These are phyloP conservation scores for Onygenales sp. DNA, from an alignment of 2,329 filamentous ascomycete species.

Conservation along the genomic window DNA sequence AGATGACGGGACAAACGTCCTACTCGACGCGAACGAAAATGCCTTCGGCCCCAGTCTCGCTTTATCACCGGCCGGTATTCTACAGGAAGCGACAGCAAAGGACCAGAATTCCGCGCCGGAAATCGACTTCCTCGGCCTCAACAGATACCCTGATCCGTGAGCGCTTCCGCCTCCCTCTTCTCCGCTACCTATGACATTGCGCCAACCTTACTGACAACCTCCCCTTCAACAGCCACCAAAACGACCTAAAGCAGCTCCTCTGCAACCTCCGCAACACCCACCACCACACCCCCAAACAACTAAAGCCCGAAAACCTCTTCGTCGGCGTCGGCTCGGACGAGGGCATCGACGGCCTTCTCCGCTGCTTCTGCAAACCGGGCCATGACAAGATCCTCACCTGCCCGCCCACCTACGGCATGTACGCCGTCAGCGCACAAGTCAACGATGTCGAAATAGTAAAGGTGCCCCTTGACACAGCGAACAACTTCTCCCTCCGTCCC, in stretches of 20 bases:
- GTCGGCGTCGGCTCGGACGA: slow-evolving; percentile 95
- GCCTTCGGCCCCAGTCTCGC: slow-evolving; percentile 77
- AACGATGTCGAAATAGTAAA: slow-evolving; percentile 84
- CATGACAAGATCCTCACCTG: slow-evolving; percentile 87
- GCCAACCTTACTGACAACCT: neutral
- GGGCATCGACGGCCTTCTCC: slow-evolving; percentile 86
- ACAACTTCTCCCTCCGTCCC: slow-evolving; percentile 65
- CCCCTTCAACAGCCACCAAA: slow-evolving; percentile 55
- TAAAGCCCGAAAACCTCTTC: slow-evolving; percentile 78
- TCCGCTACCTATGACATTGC: neutral
- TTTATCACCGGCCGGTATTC: slow-evolving; percentile 38
- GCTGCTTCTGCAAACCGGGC: slow-evolving; percentile 84
- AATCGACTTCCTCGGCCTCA: slow-evolving; percentile 70
- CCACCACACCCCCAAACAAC: slow-evolving; percentile 61
- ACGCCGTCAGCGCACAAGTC: slow-evolving; percentile 83
- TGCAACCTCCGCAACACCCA: slow-evolving; percentile 79
- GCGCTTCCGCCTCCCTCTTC: slow-evolving; percentile 9
- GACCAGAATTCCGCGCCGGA: slow-evolving; percentile 40
- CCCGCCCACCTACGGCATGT: slow-evolving; percentile 98
- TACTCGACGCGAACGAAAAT: slow-evolving; percentile 97
- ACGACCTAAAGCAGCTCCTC: slow-evolving; percentile 72
- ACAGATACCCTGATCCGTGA: slow-evolving; percentile 86
- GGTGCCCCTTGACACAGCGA: slow-evolving; percentile 66
- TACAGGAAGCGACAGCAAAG: slow-evolving; percentile 32
- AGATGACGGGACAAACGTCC: slow-evolving; percentile 89